A percentile compares a stretch with the other conserved stretches of the same genome.
Conservation (phyloP, 202 grass and related monocot species). For the Panicum virgatum region DNA sequence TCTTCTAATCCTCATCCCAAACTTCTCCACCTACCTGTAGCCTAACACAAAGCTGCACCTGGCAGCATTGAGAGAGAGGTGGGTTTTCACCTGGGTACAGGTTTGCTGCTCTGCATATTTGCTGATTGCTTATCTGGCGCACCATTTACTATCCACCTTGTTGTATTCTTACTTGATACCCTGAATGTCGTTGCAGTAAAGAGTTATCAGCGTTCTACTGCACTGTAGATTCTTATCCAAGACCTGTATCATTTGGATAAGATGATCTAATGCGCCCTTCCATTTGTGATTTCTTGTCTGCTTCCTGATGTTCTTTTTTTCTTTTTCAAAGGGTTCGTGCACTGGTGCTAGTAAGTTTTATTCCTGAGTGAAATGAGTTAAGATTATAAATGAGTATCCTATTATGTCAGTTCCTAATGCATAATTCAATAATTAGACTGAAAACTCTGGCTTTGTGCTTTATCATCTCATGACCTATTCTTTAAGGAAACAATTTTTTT, state of each 20-base stretch:
- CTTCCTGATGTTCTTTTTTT: background rate
- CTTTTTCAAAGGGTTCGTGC: background rate
- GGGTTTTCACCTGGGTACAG: background rate
- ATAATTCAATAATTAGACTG: conserved; percentile 5
- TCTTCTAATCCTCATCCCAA: no score
- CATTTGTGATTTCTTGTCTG: background rate
- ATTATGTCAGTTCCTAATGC: background rate
- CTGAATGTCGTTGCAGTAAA: background rate
- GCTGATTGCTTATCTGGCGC: background rate
- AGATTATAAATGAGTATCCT: background rate
- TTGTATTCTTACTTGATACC: background rate
- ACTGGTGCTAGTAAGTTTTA: background rate
- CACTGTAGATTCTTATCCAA: background rate
- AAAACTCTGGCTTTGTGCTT: background rate
- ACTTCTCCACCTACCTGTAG: no score
- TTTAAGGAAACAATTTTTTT: conserved; percentile 10
- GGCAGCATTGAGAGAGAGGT: no score
- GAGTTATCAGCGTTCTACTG: background rate
- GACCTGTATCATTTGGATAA: background rate
- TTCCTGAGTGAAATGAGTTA: background rate
- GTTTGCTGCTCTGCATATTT: background rate
- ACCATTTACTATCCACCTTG: background rate
- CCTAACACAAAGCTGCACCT: no score
- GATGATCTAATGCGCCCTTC: background rate
- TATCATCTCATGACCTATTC: conserved; percentile 28